A percentile compares a stretch with the other conserved stretches of the same genome.
Evolutionary conservation across 495 filamentous ascomycete species (phyloP).

Genomic region (Penicillium cosmopolitanum): DNA sequence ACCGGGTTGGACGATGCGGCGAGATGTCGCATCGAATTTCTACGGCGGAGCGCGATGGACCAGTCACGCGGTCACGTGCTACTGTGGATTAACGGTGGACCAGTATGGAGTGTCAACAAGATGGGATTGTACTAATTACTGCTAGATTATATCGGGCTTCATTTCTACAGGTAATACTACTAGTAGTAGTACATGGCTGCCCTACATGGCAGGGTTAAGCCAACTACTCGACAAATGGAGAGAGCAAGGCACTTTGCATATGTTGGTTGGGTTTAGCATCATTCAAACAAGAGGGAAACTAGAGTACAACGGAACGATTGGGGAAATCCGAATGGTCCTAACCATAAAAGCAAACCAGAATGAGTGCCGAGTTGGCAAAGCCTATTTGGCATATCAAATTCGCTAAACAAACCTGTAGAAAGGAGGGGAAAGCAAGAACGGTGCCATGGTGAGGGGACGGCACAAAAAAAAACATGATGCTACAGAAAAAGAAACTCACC

Average conservation of each 20-base stretch:
- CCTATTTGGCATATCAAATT: slow-evolving; percentile 21
- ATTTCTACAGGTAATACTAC: too few relatives aligned
- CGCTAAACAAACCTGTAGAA: slow-evolving; percentile 33
- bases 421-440: slow-evolving; percentile 16
- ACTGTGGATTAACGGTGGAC: background rate
- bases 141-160: too few relatives aligned
- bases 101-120: too few relatives aligned
- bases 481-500: slow-evolving; percentile 35
- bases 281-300: slow-evolving; percentile 14
- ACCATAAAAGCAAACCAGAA: slow-evolving; percentile 6
- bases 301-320: slow-evolving; percentile 25
- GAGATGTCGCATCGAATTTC: slow-evolving; percentile 33
- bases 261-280: slow-evolving; percentile 13
- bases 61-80: slow-evolving; percentile 29
- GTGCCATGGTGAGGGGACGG: slow-evolving; percentile 13
- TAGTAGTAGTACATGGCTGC: too few relatives aligned
- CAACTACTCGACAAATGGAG: background rate
- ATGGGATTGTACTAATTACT: too few relatives aligned
- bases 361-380: background rate
- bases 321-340: slow-evolving; percentile 14
- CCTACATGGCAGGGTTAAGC: too few relatives aligned
- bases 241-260: background rate
- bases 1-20: slow-evolving; percentile 6
- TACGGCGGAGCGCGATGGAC: slow-evolving; percentile 25
- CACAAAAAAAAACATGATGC: slow-evolving; percentile 33